Evolutionary conservation across 345 rosid species (phyloP).

Genomic region (Eucalyptus pauciflora): DNA sequence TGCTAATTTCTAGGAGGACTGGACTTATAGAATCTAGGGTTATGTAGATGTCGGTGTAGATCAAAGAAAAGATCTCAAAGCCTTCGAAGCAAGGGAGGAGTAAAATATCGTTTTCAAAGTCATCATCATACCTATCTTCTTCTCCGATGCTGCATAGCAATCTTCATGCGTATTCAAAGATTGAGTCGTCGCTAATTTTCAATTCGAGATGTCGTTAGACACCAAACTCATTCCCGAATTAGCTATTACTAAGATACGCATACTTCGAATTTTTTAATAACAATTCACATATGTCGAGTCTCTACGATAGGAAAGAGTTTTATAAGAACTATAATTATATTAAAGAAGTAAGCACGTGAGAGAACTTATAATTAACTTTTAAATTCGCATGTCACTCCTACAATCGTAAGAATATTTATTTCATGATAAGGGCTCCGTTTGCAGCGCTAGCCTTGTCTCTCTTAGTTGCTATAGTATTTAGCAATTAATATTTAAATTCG

Average conservation of each 20-base stretch:
- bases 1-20: neutral
- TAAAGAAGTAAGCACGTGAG: neutral
- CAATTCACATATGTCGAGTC: neutral
- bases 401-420: neutral
- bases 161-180: neutral
- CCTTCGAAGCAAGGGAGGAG: neutral
- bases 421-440: neutral
- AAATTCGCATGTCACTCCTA: neutral
- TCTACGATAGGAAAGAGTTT: neutral
- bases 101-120: neutral
- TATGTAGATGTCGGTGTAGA: neutral
- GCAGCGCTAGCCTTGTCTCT: neutral
- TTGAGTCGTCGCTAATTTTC: neutral
- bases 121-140: neutral
- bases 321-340: neutral
- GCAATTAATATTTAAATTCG: neutral
- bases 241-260: neutral
- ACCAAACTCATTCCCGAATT: neutral
- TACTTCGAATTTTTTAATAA: neutral
- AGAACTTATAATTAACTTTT: neutral
- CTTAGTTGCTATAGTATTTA: neutral
- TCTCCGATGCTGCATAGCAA: neutral
- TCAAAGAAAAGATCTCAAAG: neutral
- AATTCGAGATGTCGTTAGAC: neutral
- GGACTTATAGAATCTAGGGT: neutral